Evolutionary conservation across 176 grass and related monocot genomes (phyloP).

Genomic region (Carex pumila): DNA sequence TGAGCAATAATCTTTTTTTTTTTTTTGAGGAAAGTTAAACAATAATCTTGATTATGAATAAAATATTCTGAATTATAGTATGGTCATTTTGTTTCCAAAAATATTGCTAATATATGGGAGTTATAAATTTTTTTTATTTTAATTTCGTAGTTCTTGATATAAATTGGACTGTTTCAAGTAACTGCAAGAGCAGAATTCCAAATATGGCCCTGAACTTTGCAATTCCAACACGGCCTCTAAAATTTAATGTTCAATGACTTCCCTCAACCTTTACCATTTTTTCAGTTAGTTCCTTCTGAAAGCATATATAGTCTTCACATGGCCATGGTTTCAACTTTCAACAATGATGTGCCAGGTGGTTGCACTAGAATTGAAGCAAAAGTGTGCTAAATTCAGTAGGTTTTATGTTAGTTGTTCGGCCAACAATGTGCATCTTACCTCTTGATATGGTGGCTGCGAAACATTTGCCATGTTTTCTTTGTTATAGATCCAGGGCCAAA

Average conservation of each 20-base stretch:
- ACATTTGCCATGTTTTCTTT: not conserved
- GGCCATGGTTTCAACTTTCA: not conserved
- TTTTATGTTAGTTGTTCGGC: not conserved
- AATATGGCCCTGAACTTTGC: not conserved
- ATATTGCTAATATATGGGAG: not conserved
- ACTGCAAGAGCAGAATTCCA: not conserved
- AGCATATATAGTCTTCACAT: not conserved
- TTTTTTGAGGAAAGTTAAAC: not conserved
- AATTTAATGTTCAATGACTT: not conserved
- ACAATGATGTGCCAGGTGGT: not conserved
- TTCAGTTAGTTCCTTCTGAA: not conserved
- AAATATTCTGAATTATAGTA: not conserved
- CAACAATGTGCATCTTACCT: not conserved
- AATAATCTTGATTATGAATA: slow-evolving; percentile 20
- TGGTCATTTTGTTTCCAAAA: slow-evolving; percentile 12
- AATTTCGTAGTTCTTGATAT: not conserved
- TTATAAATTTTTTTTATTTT: not conserved
- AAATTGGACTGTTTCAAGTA: not conserved
- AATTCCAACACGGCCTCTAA: not conserved
- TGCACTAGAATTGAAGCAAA: not conserved
- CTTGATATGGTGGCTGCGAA: not conserved
- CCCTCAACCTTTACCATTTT: not conserved
- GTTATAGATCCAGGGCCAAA: not conserved
- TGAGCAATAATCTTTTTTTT: slow-evolving; percentile 20
- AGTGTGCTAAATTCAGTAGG: not conserved